phyloP scores from a whole-genome alignment of 768 basidiomycete species.

The Boletellus sp. region DNA sequence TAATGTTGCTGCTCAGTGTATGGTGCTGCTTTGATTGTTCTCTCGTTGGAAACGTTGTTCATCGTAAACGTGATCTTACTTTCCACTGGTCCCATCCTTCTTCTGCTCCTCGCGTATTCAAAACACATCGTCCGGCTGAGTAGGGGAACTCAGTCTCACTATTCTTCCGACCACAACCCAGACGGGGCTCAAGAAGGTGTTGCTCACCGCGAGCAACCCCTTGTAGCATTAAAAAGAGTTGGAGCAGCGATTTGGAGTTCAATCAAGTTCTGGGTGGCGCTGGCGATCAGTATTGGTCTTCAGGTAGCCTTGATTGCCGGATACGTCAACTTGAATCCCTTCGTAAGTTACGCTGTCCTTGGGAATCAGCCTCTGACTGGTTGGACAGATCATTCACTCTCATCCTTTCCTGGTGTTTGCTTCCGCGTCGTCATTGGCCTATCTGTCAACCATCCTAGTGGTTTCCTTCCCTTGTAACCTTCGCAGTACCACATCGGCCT shows the following conservation, averaged over 20 bases:
- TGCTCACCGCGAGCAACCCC: slow-evolving; percentile 14
- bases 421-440: slow-evolving; percentile 48
- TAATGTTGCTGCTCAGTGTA: slow-evolving; percentile 46
- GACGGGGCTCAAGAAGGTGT: slow-evolving; percentile 1
- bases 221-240: slow-evolving; percentile 25
- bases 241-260: slow-evolving; percentile 43
- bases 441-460: slow-evolving; percentile 43
- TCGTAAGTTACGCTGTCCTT: slow-evolving; percentile 39
- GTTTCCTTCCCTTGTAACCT: slow-evolving; percentile 35
- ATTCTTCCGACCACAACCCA: slow-evolving; percentile 1
- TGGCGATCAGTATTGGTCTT: slow-evolving; percentile 42
- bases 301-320: slow-evolving; percentile 47
- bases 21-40: slow-evolving; percentile 48
- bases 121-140: slow-evolving; percentile 25
- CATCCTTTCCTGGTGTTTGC: slow-evolving; percentile 48
- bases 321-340: slow-evolving; percentile 58
- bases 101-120: slow-evolving; percentile 43
- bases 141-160: slow-evolving; percentile 14
- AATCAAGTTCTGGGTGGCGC: slow-evolving; percentile 60
- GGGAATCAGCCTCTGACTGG: background rate
- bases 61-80: slow-evolving; percentile 58
- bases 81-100: slow-evolving; percentile 56
- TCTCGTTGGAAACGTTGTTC: slow-evolving; percentile 49
- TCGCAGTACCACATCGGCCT: slow-evolving; percentile 16
- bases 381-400: slow-evolving; percentile 57